phyloP scores from a whole-genome alignment of 495 filamentous ascomycete species.

The Talaromyces stipitatus region DNA sequence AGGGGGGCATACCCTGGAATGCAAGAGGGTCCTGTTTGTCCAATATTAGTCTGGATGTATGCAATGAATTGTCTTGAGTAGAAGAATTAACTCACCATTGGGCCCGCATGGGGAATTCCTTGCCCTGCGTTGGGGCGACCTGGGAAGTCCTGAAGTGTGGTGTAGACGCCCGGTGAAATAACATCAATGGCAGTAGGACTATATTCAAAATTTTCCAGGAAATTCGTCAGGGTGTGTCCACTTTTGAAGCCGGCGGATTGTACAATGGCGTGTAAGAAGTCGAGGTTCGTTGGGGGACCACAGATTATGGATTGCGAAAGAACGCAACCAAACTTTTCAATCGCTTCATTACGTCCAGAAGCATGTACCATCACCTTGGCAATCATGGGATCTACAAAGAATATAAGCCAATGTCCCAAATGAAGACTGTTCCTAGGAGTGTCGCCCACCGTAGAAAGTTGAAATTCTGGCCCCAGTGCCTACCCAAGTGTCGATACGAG shows the following conservation, averaged over 20 bases:
- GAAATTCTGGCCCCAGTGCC: too few relatives aligned
- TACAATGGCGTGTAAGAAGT: slow-evolving; percentile 44
- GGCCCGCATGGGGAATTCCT: slow-evolving; percentile 43
- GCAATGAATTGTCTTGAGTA: too few relatives aligned
- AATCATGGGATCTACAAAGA: slow-evolving; percentile 56
- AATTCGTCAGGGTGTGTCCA: slow-evolving; percentile 49
- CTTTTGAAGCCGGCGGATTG: slow-evolving; percentile 26
- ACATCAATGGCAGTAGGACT: slow-evolving; percentile 47
- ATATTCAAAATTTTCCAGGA: slow-evolving; percentile 43
- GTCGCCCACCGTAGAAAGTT: too few relatives aligned
- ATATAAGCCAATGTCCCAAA: too few relatives aligned
- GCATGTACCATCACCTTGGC: slow-evolving; percentile 54
- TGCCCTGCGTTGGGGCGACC: slow-evolving; percentile 45
- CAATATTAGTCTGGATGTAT: too few relatives aligned
- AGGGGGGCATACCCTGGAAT: too few relatives aligned
- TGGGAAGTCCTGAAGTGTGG: slow-evolving; percentile 51
- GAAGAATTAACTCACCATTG: too few relatives aligned
- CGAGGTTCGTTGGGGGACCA: slow-evolving; percentile 51
- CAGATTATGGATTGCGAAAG: too few relatives aligned
- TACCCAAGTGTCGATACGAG: slow-evolving; percentile 59
- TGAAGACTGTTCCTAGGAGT: too few relatives aligned
- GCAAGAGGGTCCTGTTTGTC: too few relatives aligned
- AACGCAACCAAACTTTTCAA: too few relatives aligned
- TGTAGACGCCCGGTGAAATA: slow-evolving; percentile 47
- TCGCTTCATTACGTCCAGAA: slow-evolving; percentile 29